Percentiles rank a stretch among this genome's conserved stretches.
These are phyloP conservation scores for Neonectria punicea DNA, from an alignment of 2,329 filamentous ascomycete species.

Conservation along the genomic window DNA sequence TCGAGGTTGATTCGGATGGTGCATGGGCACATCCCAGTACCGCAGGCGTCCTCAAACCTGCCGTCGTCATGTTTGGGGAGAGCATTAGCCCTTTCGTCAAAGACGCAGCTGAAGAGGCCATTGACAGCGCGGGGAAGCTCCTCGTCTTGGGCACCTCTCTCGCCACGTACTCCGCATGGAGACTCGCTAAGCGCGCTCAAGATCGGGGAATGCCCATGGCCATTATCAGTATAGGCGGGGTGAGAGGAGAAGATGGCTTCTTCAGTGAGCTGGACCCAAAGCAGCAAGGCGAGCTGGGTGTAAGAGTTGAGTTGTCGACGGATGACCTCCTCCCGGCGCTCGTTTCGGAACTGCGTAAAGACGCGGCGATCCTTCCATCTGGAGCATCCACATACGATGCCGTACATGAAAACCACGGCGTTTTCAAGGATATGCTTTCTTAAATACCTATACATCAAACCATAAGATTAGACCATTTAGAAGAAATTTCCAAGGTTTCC, in stretches of 20 bases:
- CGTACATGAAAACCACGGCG: conserved; percentile 38
- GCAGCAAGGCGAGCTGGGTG: conserved; percentile 62
- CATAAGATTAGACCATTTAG: conserved; percentile 47
- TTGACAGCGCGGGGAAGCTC: conserved; percentile 80
- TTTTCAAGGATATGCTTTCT: conserved; percentile 71
- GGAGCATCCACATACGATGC: conserved; percentile 26
- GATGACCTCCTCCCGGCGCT: conserved; percentile 67
- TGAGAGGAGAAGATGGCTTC: conserved; percentile 80
- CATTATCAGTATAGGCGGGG: conserved; percentile 87
- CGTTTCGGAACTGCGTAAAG: conserved; percentile 60
- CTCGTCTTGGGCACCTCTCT: conserved; percentile 89
- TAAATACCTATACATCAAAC: conserved; percentile 48
- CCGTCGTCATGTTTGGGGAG: conserved; percentile 97
- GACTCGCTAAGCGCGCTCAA: conserved; percentile 84
- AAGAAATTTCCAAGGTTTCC: conserved; percentile 61
- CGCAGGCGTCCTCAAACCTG: conserved; percentile 88
- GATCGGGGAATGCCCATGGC: conserved; percentile 87
- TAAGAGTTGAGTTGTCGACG: conserved; percentile 67
- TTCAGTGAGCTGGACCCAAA: conserved; percentile 66
- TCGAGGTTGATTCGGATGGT: conserved; percentile 82
- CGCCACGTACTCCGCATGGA: conserved; percentile 95
- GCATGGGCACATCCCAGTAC: conserved; percentile 75
- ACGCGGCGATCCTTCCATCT: conserved; percentile 20
- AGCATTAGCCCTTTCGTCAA: conserved; percentile 79
- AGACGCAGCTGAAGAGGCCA: conserved; percentile 77